Evolutionary conservation across 129 eudicot genomes (phyloP), one percentile per base, ranked within the genome.

Genomic region (Pulicaria dysenterica): DNA sequence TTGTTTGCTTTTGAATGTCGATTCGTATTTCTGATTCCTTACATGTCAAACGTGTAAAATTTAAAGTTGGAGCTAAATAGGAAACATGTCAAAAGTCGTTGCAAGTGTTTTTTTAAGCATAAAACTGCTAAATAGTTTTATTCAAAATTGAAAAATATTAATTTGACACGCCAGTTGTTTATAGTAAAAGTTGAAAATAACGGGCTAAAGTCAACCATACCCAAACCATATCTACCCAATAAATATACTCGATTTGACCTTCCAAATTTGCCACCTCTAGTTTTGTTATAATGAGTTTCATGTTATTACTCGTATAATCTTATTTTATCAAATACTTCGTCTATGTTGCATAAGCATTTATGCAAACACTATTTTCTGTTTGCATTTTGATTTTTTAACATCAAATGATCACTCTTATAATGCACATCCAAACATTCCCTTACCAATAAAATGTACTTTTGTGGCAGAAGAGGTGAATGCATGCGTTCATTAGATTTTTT

Each of bases 391-490:
- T 42, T 64, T 16, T 44, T 43, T 13, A 17, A 17, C 43, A 43
- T 64, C 6, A 64, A 7, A 43, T 10, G 8, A 43, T 42, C 40
- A 43, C 69, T 43, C 19, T 54, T 54, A 41, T 9, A 43, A n/a
- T 3, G 48, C 13, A 10, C 41, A 65, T 45, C 41, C 13, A 19
- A 31, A 6, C 16, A 45, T 44, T 15, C 42, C 7, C 9, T 31
- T 13, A 11, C 62, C 34, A 72, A 37, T 81, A 36, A 66, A 69
- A 59, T 13, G 9, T 8, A 17, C 7, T 66, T 39, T 48, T 31
- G 45, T 59, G 70, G 76, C 79, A 50, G 82, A 44, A 58, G 78
- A 51, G 60, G 43, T 14, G 58, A 60, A 64, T 63, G 53, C 31
- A 45, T 15, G 6, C 37, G 31, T 71, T 43, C 77, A 37, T 62